Evolutionary conservation across 805 yeast genomes (phyloP).

Genomic region (Yamadazyma tumulicola): DNA sequence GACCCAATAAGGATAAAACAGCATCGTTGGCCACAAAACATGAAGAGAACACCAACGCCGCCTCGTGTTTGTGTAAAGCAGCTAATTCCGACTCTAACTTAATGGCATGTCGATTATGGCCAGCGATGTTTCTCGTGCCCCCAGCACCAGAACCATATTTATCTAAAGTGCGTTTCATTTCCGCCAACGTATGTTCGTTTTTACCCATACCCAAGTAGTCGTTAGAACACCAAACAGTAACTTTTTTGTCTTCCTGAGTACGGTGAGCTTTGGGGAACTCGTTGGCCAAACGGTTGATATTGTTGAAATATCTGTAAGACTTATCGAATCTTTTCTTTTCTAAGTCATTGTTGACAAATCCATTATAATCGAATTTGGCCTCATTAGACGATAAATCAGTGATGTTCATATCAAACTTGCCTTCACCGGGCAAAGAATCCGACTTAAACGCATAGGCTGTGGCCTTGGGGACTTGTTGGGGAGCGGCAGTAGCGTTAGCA

Average conservation of each 20-base stretch:
- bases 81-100: conserved; percentile 83
- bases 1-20: conserved; percentile 84
- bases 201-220: conserved; percentile 96
- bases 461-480: conserved; percentile 27
- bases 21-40: conserved; percentile 98
- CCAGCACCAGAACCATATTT: conserved; percentile 99
- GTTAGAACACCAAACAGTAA: conserved; percentile 98
- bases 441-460: conserved; percentile 25
- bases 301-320: conserved; percentile 94
- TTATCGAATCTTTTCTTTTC: conserved; percentile 77
- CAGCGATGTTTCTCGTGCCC: conserved; percentile 98
- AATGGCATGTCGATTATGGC: conserved; percentile 91
- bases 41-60: conserved; percentile 90
- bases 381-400: conserved; percentile 44
- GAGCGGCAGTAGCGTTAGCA: conserved; percentile 40
- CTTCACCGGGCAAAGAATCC: conserved; percentile 20
- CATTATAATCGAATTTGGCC: conserved; percentile 63
- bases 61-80: conserved; percentile 88
- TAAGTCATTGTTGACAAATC: conserved; percentile 64
- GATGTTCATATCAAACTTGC: conserved; percentile 9
- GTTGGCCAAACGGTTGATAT: conserved; percentile 90
- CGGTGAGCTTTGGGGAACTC: conserved; percentile 95
- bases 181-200: conserved; percentile 65
- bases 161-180: conserved; percentile 77
- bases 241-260: conserved; percentile 69